Evolutionary conservation across 129 eudicot species (phyloP), one percentile per base, ranked within the genome.

Genomic region (Apium graveolens): DNA sequence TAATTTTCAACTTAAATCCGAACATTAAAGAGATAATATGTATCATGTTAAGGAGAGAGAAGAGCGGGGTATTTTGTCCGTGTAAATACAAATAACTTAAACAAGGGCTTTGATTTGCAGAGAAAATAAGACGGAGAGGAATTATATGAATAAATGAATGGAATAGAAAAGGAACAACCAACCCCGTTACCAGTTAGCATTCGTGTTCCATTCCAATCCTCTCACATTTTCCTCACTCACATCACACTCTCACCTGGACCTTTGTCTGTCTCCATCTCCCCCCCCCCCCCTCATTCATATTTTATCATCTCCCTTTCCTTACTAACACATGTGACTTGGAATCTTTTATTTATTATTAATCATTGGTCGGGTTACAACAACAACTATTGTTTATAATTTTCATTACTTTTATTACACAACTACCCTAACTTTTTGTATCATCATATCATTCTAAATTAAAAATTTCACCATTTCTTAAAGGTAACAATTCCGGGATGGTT

Each of bases 121-220:
- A 7, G 7, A 1, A 5, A 18, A 55, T 27, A 5, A 20, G 29
- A 44, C 12, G 48, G 48, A 14, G 72, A 66, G 72, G 72, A 60
- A 26, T 2, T 60, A 17, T 60, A 0, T 60, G 68, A 1, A 26
- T 5, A 66, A 66, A 66, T 66, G 72, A 34, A 37, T 70, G 74
- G 74, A 70, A 70, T 35, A 37, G 73, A 37, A 29, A 44, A 11
- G 77, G 62, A 14, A 74, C 77, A 74, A 74, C 38, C 77, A 41
- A 24, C 12, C 57, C 76, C 77, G 41, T 26, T 74, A 43, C 16
- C 0, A 66, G 39, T 46, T 73, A 26, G 62, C 57, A 43, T 14
- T 49, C 60, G 60, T 74, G 77, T 74, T 74, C 31, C 32, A 74
- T 42, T 44, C 77, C 39, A 14, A 60, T 74, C 62, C 77, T 14